A percentile compares a stretch with the other conserved stretches of the same genome.
Evolutionary conservation across 2,329 filamentous ascomycete genomes (phyloP).

Genomic region (Colletotrichum sp.): DNA sequence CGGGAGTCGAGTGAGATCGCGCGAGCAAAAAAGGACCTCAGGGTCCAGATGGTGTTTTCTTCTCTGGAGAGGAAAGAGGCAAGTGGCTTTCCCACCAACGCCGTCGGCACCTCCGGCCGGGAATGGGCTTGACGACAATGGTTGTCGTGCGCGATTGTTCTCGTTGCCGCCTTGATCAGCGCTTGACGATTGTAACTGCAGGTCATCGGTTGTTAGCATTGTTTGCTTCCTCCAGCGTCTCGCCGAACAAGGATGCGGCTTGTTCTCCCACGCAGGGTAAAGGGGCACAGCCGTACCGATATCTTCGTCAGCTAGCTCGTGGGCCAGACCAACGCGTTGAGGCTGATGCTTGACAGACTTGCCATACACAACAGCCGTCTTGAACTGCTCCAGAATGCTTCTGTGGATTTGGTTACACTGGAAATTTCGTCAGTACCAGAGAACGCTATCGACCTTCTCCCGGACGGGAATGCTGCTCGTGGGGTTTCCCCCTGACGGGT

Average conservation of each 20-base stretch:
- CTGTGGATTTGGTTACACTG: constrained; percentile 98
- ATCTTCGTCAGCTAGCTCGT: constrained; percentile 95
- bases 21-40: neutral
- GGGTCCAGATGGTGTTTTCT: neutral
- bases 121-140: neutral
- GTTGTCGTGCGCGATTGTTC: neutral
- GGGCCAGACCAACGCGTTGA: constrained; percentile 87
- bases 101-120: neutral
- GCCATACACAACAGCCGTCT: constrained; percentile 93
- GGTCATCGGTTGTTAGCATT: constrained; percentile 27
- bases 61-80: constrained; percentile 1
- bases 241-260: neutral
- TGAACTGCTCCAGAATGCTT: constrained; percentile 95
- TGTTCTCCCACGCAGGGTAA: neutral
- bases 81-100: neutral
- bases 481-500: neutral
- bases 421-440: constrained; percentile 39
- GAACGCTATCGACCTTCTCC: neutral
- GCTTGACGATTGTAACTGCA: constrained; percentile 67
- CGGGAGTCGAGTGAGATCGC: neutral
- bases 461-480: neutral
- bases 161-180: constrained; percentile 46
- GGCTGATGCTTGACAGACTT: constrained; percentile 99
- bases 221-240: neutral
- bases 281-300: constrained; percentile 70